Evolutionary conservation across 2,329 filamentous ascomycete genomes (phyloP).

Genomic region (Aspergillus neotritici): DNA sequence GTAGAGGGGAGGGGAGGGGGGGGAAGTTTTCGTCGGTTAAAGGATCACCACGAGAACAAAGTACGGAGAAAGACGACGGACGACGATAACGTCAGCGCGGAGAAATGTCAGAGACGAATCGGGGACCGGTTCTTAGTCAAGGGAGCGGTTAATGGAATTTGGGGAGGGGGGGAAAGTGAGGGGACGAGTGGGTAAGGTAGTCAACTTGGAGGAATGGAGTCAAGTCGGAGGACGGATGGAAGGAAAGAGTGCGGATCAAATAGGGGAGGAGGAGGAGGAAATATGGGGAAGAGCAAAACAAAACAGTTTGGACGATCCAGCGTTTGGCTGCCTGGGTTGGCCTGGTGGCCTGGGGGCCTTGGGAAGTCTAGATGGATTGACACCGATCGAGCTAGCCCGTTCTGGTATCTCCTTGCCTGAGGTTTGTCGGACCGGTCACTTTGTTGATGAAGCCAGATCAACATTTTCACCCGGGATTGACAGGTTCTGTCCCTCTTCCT

Average conservation of each 20-base stretch:
- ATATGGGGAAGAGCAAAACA: slow-evolving; percentile 13
- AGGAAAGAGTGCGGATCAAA: no score
- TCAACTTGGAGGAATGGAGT: slow-evolving; percentile 8
- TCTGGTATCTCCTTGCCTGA: no score
- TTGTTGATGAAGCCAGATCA: no score
- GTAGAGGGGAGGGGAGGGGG: slow-evolving; percentile 25
- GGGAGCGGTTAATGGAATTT: neutral
- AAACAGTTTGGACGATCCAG: neutral
- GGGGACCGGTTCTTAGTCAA: neutral
- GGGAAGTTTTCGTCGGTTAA: slow-evolving; percentile 63
- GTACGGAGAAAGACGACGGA: slow-evolving; percentile 3
- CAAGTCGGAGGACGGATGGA: slow-evolving; percentile 15
- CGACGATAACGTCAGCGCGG: slow-evolving; percentile 5
- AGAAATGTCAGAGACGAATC: neutral
- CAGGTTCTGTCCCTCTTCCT: no score
- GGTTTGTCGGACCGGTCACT: no score
- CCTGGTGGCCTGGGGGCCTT: no score
- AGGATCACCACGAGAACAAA: slow-evolving; percentile 16
- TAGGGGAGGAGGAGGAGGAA: slow-evolving; percentile 7
- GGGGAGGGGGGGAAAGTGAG: slow-evolving; percentile 13
- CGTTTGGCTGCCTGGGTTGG: no score
- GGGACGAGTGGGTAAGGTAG: neutral
- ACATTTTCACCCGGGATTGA: no score
- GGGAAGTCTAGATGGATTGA: no score
- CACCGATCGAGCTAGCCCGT: no score